Percentiles rank a stretch among this genome's conserved stretches.
phyloP scores from a whole-genome alignment of 163 green algal species.

The Chlorella variabilis region DNA sequence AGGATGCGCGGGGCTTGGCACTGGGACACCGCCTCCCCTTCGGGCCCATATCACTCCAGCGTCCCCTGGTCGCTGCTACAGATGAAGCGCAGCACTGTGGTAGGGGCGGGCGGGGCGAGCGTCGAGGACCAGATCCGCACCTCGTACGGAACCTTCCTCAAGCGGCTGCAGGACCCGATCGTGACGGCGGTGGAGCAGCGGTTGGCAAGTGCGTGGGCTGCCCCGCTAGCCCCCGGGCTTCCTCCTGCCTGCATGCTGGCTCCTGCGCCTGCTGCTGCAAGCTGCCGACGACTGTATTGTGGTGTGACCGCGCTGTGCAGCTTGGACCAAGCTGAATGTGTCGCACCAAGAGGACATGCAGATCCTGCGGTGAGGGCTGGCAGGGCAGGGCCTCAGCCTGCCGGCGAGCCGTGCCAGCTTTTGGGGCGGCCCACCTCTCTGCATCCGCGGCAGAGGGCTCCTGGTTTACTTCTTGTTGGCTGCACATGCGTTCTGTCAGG shows the following conservation, averaged over 20 bases:
- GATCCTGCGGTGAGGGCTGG: constrained; percentile 46
- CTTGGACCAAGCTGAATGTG: constrained; percentile 57
- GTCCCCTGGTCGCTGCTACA: background rate
- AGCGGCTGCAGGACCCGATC: constrained; percentile 54
- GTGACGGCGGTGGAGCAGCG: constrained; percentile 71
- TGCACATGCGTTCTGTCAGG: too few species aligned
- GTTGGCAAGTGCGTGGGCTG: constrained; percentile 47
- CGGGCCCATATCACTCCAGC: background rate
- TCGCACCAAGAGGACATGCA: constrained; percentile 86
- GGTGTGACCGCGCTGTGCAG: too few species aligned
- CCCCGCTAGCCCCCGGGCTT: background rate
- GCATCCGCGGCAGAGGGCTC: too few species aligned
- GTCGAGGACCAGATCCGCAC: constrained; percentile 67
- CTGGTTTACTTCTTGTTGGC: too few species aligned
- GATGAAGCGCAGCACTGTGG: constrained; percentile 50
- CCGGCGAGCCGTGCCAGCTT: too few species aligned
- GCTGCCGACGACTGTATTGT: too few species aligned
- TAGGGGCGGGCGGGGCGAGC: constrained; percentile 47
- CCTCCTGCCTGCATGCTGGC: background rate
- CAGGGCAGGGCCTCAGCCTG: too few species aligned
- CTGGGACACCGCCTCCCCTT: too few species aligned
- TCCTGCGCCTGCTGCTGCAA: background rate
- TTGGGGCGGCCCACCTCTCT: too few species aligned
- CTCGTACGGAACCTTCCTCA: constrained; percentile 66
- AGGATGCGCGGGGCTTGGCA: background rate